Evolutionary conservation across 2,329 filamentous ascomycete genomes (phyloP), one percentile per base, ranked within the genome.

Genomic region (Monilinia fructigena): DNA sequence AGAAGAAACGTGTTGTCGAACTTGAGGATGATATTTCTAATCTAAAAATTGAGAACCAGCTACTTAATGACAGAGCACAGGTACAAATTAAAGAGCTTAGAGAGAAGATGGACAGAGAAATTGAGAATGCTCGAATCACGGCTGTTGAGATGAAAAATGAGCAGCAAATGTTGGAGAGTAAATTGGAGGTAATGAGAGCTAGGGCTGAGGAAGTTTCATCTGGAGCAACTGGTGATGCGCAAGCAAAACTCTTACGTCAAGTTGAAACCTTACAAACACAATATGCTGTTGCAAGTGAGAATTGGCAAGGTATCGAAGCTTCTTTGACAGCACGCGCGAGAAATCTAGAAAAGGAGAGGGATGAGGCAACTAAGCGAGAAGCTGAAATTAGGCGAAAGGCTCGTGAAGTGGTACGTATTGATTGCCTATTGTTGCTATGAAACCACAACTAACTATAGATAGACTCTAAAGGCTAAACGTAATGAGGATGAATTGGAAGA

Each of bases 201-300:
- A 86, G 90, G 42, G 92, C 92, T 1, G 95, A 99, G 79, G 95
- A 99, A 77, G 92, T 88, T 0, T 93, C 93, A 1, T 94, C 93
- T 3, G 90, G 91, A 20, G 87, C 87, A 18, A 87, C 88, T 7
- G 91, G 93, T 18, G 92, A 97, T 75, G 87, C 90, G 0, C 93
- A 96, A 73, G 91, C 91, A 54, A 98, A 97, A 77, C 82, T 98
- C 52, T 82, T 98, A 54, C 88, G 95, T 52, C 96, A 99, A 78
- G 90, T 99, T 64, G 95, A 99, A 80, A 97, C 92, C 0, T 80
- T 99, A 48, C 95, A 99, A 78, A 95, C 91, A 8, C 96, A 99
- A 76, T 97, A 99, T 78, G 88, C 93, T 0, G 88, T 96, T 65
- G 95, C 95, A 1, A 95, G 92, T 72, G 92, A 96, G 75, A 99